phyloP scores from a whole-genome alignment of 495 filamentous ascomycete species.

The Tuber indicum region DNA sequence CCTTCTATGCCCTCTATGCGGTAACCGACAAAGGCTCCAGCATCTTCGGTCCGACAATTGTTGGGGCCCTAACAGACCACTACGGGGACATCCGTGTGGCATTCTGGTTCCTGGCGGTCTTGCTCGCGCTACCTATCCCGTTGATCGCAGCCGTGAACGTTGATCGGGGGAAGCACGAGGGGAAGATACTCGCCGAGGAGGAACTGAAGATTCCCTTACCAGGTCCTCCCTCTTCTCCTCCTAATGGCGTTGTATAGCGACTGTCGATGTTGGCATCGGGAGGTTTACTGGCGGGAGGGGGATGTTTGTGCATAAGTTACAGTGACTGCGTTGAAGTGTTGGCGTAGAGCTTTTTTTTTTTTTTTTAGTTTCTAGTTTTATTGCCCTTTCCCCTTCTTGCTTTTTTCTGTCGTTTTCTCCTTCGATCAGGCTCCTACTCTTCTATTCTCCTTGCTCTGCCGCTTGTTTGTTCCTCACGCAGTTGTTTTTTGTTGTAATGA shows the following conservation, averaged over 20 bases:
- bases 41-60: slow-evolving; percentile 88
- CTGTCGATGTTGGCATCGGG: neutral
- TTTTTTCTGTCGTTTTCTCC: neutral
- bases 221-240: slow-evolving; percentile 5
- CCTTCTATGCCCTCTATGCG: slow-evolving; percentile 93
- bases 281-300: slow-evolving; percentile 12
- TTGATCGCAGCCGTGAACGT: slow-evolving; percentile 81
- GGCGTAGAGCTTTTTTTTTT: slow-evolving; percentile 11
- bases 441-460: neutral
- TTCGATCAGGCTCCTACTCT: neutral
- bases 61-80: slow-evolving; percentile 81
- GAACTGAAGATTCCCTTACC: slow-evolving; percentile 32
- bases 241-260: slow-evolving; percentile 9
- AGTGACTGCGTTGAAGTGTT: slow-evolving; percentile 21
- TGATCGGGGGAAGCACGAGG: slow-evolving; percentile 79
- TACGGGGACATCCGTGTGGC: slow-evolving; percentile 87
- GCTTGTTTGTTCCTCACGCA: neutral
- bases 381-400: neutral
- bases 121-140: slow-evolving; percentile 76
- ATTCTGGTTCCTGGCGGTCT: slow-evolving; percentile 80
- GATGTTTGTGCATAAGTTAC: slow-evolving; percentile 9
- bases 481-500: neutral
- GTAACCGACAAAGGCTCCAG: slow-evolving; percentile 97
- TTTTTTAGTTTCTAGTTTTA: slow-evolving; percentile 15
- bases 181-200: slow-evolving; percentile 42